Conservation (phyloP, 208 protist genomes). For the Endotrypanum monterogeii region DNA sequence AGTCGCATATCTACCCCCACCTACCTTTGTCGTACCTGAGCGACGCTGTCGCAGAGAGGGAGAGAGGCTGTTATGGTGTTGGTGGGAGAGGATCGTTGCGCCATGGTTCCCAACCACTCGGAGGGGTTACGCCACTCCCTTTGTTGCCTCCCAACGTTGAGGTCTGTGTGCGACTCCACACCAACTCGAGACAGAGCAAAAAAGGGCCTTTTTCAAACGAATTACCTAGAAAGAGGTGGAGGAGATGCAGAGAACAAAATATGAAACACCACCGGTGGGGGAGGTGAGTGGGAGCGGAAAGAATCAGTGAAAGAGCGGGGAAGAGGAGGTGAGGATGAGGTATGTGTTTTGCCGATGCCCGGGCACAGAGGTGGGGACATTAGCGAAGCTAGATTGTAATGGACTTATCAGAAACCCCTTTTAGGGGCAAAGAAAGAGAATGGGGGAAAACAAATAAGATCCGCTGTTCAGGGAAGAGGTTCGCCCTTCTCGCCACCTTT, state of each 20-base stretch:
- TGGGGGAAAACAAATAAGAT: not conserved
- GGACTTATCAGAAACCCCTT: not conserved
- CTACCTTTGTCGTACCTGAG: too few species aligned
- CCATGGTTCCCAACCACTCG: not conserved
- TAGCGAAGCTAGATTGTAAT: not conserved
- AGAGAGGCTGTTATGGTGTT: too few species aligned
- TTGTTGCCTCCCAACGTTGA: not conserved
- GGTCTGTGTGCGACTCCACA: not conserved
- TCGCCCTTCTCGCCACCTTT: not conserved
- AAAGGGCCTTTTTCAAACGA: too few species aligned
- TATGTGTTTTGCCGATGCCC: not conserved
- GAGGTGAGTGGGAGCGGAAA: not conserved
- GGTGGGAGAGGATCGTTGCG: not conserved
- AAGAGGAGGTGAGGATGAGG: not conserved
- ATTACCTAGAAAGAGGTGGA: not conserved
- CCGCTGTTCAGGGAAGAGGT: not conserved
- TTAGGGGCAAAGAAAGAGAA: not conserved
- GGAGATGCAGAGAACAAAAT: not conserved
- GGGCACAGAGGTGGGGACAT: not conserved
- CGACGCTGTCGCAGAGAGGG: too few species aligned
- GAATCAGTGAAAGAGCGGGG: not conserved
- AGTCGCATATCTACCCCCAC: too few species aligned
- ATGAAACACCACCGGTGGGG: not conserved
- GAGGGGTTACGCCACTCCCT: not conserved
- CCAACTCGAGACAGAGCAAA: too few species aligned